Evolutionary conservation across 768 basidiomycete genomes (phyloP).

Genomic region (Rossbeevera mucosa): DNA sequence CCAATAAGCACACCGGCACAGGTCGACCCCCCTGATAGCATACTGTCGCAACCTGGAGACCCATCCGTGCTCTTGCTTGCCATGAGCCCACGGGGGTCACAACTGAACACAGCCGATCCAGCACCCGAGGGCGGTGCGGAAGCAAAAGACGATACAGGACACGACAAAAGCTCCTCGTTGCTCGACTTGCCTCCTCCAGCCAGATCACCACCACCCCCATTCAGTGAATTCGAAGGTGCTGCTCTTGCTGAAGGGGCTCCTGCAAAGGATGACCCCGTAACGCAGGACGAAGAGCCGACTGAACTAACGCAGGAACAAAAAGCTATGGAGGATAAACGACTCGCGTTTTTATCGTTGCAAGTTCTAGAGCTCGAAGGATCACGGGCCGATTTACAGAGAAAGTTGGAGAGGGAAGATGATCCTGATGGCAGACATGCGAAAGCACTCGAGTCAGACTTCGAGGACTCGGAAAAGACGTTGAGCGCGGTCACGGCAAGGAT

Average conservation of each 20-base stretch:
- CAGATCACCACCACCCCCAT: constrained; percentile 26
- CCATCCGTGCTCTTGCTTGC: constrained; percentile 5
- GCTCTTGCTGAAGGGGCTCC: constrained; percentile 2
- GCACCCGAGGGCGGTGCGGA: background rate
- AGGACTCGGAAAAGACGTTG: constrained; percentile 13
- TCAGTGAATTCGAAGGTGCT: constrained; percentile 17
- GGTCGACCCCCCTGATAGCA: constrained; percentile 18
- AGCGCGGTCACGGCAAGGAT: constrained; percentile 11
- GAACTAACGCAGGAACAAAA: constrained; percentile 22
- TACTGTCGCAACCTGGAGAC: constrained; percentile 11
- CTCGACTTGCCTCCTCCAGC: constrained; percentile 9
- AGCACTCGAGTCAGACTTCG: constrained; percentile 14
- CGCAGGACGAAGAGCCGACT: constrained; percentile 16
- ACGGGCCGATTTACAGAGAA: background rate
- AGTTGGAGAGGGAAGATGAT: constrained; percentile 6
- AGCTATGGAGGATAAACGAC: constrained; percentile 18
- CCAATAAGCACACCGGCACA: constrained; percentile 19
- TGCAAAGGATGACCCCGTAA: constrained; percentile 9
- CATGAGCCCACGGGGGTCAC: background rate
- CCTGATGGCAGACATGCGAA: background rate
- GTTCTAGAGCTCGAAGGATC: constrained; percentile 13
- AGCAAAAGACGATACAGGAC: background rate
- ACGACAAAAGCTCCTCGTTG: background rate
- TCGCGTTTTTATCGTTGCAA: constrained; percentile 16
- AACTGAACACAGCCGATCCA: background rate